These are phyloP conservation scores for Firmiana major DNA, from an alignment of 345 rosid species.

Conservation along the genomic window DNA sequence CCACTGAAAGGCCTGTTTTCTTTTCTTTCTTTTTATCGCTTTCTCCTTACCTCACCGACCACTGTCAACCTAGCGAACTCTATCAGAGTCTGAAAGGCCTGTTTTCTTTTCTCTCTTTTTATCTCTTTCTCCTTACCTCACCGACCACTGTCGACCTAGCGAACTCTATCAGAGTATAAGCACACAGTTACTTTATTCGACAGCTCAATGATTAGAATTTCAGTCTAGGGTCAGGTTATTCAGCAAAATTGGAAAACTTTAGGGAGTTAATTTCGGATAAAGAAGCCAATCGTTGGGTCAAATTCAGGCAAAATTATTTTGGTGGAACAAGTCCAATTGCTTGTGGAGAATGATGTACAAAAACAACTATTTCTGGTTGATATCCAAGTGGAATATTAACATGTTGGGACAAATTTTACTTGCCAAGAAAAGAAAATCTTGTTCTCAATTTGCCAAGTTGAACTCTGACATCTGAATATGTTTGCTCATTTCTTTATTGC, in stretches of 20 bases:
- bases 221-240: too few relatives aligned
- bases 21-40: too few relatives aligned
- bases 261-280: neutral
- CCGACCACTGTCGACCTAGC: neutral
- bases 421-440: neutral
- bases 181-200: neutral
- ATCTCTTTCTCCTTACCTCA: too few relatives aligned
- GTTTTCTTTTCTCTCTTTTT: too few relatives aligned
- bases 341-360: too few relatives aligned
- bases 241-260: neutral
- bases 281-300: neutral
- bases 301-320: neutral
- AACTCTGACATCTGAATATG: neutral
- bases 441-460: neutral
- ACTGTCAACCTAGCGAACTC: too few relatives aligned
- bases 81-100: too few relatives aligned
- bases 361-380: neutral
- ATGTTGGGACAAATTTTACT: neutral
- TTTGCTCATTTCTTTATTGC: neutral
- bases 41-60: too few relatives aligned
- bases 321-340: neutral
- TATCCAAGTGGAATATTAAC: neutral
- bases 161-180: neutral
- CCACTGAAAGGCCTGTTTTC: neutral
- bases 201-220: neutral